These are phyloP conservation scores for Clavispora fructus DNA, from an alignment of 805 yeast genomes.

Conservation along the genomic window DNA sequence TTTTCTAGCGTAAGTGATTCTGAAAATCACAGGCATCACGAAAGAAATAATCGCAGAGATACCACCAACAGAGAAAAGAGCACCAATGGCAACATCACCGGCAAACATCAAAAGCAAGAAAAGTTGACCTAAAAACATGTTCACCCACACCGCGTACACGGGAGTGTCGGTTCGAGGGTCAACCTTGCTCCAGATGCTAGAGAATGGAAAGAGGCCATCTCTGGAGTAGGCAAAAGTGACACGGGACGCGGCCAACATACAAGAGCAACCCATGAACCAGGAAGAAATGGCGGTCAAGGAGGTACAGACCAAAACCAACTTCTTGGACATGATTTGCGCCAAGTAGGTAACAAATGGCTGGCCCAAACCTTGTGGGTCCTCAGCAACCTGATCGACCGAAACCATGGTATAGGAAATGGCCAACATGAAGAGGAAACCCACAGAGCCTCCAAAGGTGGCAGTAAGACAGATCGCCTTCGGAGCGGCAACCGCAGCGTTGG, in stretches of 20 bases:
- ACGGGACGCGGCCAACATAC: slow-evolving; percentile 63
- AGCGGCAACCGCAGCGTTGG: slow-evolving; percentile 58
- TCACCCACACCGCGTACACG: slow-evolving; percentile 58
- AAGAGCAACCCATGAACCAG: slow-evolving; percentile 50
- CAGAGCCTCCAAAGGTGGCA: slow-evolving; percentile 46
- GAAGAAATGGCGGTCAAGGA: slow-evolving; percentile 40
- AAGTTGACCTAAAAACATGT: slow-evolving; percentile 50
- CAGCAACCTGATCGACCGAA: slow-evolving; percentile 41
- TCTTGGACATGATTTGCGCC: slow-evolving; percentile 41
- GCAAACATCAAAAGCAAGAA: slow-evolving; percentile 55
- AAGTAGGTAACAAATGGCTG: slow-evolving; percentile 58
- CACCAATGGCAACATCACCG: slow-evolving; percentile 61
- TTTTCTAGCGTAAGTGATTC: slow-evolving; percentile 49
- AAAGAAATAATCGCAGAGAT: slow-evolving; percentile 65
- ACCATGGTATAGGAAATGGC: slow-evolving; percentile 60
- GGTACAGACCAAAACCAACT: slow-evolving; percentile 39
- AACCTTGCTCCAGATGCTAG: slow-evolving; percentile 45
- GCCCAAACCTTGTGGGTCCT: slow-evolving; percentile 44
- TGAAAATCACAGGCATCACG: slow-evolving; percentile 56
- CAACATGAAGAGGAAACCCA: slow-evolving; percentile 55
- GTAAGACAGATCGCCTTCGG: slow-evolving; percentile 66
- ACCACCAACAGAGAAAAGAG: slow-evolving; percentile 70
- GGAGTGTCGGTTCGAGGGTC: slow-evolving; percentile 55
- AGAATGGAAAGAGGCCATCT: slow-evolving; percentile 61
- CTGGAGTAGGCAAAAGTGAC: slow-evolving; percentile 65